phyloP scores from a whole-genome alignment of 2,329 filamentous ascomycete genomes.

The Trichocomaceae sp. region DNA sequence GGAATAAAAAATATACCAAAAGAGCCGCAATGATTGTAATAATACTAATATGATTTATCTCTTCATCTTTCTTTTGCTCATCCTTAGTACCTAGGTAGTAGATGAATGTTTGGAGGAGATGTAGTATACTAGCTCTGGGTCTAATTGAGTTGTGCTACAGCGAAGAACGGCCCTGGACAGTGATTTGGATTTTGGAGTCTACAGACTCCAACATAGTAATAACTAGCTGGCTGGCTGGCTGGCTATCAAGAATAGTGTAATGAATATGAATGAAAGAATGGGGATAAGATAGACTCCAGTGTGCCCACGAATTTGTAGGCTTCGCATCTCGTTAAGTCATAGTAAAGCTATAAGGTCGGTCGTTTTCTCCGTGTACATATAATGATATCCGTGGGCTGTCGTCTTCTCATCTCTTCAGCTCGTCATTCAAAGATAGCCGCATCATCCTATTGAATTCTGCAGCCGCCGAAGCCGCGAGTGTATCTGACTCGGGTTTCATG shows the following conservation, averaged over 20 bases:
- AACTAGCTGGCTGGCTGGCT: no score
- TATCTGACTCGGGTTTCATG: constrained; percentile 18
- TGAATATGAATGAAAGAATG: neutral
- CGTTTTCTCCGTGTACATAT: neutral
- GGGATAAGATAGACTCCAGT: neutral
- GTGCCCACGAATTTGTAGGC: neutral
- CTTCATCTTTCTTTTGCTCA: no score
- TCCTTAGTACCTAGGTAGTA: no score
- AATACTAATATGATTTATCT: no score
- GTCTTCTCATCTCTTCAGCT: constrained; percentile 1
- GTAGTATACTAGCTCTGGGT: no score
- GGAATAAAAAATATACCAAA: no score
- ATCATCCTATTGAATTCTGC: constrained; percentile 14
- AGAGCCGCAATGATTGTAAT: no score
- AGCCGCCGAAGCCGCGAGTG: constrained; percentile 22
- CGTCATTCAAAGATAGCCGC: constrained; percentile 7
- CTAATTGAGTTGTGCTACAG: no score
- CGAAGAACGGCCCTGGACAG: no score
- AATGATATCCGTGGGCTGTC: neutral
- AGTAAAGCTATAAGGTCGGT: neutral
- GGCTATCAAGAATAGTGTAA: neutral
- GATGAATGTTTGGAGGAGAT: no score
- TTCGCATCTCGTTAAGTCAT: neutral
- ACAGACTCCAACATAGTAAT: neutral
- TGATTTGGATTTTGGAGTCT: no score